Evolutionary conservation across 257 asterid genomes (phyloP).

Genomic region (Nicotiana tomentosiformis): DNA sequence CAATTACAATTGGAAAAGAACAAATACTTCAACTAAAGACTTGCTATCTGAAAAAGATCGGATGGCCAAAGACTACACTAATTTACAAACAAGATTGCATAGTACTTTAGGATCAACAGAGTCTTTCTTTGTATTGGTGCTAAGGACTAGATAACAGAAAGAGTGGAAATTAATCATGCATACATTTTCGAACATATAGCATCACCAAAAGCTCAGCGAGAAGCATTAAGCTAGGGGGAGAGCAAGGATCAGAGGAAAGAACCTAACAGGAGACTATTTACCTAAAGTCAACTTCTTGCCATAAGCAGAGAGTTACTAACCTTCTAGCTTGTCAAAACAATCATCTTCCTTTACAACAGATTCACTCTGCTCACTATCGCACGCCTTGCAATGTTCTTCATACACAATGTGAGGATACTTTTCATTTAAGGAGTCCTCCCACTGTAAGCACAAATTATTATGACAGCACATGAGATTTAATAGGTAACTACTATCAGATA

Average conservation of each 20-base stretch:
- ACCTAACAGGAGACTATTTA: not conserved
- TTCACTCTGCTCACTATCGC: slow-evolving; percentile 44
- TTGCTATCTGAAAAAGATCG: not conserved
- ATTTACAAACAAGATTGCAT: not conserved
- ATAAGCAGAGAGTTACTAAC: slow-evolving; percentile 33
- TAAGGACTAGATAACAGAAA: not conserved
- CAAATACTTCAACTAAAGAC: not conserved
- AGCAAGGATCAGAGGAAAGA: not conserved
- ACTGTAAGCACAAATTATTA: slow-evolving; percentile 35
- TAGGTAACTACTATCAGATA: slow-evolving; percentile 7
- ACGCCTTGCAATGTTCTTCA: slow-evolving; percentile 92
- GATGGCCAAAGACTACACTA: not conserved
- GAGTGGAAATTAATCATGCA: not conserved
- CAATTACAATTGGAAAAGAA: not conserved
- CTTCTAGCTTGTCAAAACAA: slow-evolving; percentile 71
- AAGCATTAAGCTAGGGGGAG: not conserved
- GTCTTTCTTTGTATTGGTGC: not conserved
- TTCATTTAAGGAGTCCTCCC: slow-evolving; percentile 76
- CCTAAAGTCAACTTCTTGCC: not conserved
- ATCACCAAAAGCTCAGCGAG: not conserved
- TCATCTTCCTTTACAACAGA: slow-evolving; percentile 33
- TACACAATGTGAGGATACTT: slow-evolving; percentile 93
- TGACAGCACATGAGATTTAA: not conserved
- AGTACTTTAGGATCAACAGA: not conserved
- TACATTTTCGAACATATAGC: not conserved